Conservation (phyloP, 208 protist species). For the Zelonia costaricensis region DNA sequence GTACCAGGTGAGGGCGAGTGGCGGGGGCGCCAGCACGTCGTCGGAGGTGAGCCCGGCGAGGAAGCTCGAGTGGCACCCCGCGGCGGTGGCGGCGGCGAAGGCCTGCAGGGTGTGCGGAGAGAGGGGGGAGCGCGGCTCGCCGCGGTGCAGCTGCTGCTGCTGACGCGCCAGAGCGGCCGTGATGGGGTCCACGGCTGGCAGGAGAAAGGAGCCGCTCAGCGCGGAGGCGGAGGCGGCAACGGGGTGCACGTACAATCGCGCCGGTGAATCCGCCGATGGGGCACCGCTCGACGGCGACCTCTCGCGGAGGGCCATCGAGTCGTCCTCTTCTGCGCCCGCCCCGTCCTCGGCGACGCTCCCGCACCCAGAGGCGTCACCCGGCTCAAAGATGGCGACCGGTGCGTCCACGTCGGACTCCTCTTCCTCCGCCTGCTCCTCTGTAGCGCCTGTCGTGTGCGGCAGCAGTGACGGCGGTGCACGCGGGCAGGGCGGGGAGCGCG, state of each 20-base stretch:
- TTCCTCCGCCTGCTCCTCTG: too few relatives aligned
- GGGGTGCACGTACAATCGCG: slow-evolving; percentile 13
- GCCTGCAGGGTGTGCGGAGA: slow-evolving; percentile 39
- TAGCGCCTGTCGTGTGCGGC: too few relatives aligned
- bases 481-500: too few relatives aligned
- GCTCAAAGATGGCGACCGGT: too few relatives aligned
- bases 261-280: too few relatives aligned
- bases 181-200: slow-evolving; percentile 18
- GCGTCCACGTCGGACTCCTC: neutral
- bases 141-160: slow-evolving; percentile 29
- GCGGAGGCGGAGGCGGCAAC: neutral
- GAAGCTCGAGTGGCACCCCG: slow-evolving; percentile 16
- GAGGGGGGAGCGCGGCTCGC: slow-evolving; percentile 35
- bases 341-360: neutral
- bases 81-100: slow-evolving; percentile 17
- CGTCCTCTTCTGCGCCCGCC: slow-evolving; percentile 9
- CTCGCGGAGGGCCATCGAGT: too few relatives aligned
- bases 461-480: too few relatives aligned
- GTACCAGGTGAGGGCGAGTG: slow-evolving; percentile 50
- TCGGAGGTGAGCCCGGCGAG: slow-evolving; percentile 28
- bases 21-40: slow-evolving; percentile 37
- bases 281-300: too few relatives aligned
- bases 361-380: too few relatives aligned
- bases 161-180: slow-evolving; percentile 31
- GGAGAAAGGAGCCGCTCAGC: neutral